A percentile compares a stretch with the other conserved stretches of the same genome.
phyloP scores from a whole-genome alignment of 345 rosid genomes.

The Lagerstroemia speciosa region DNA sequence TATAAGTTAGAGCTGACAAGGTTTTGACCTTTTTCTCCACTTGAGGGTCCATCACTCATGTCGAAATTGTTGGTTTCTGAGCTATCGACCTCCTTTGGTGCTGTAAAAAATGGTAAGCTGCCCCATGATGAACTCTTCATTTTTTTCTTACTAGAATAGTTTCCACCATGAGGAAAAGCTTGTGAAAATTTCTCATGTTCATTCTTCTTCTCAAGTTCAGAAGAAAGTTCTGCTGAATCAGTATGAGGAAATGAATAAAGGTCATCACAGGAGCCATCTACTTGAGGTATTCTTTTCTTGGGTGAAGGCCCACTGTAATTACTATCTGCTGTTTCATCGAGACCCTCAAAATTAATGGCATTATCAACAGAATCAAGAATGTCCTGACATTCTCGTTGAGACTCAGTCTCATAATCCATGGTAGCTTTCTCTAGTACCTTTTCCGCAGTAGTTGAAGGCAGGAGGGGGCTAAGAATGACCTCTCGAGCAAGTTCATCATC shows the following conservation, averaged over 20 bases:
- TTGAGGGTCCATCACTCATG: slow-evolving; percentile 16
- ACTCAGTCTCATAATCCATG: slow-evolving; percentile 66
- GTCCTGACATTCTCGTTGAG: slow-evolving; percentile 92
- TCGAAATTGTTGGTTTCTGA: slow-evolving; percentile 17
- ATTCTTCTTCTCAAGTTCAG: slow-evolving; percentile 26
- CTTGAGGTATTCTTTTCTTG: slow-evolving; percentile 31
- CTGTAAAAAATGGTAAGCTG: slow-evolving; percentile 42
- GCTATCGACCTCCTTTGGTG: slow-evolving; percentile 25
- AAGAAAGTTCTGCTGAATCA: slow-evolving; percentile 29
- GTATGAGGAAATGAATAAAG: slow-evolving; percentile 21
- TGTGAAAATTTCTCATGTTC: slow-evolving; percentile 23
- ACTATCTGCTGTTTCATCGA: slow-evolving; percentile 25
- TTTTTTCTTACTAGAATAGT: slow-evolving; percentile 25
- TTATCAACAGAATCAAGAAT: slow-evolving; percentile 86
- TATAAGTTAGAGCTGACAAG: slow-evolving; percentile 9
- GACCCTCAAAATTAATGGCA: slow-evolving; percentile 28
- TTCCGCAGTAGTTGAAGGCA: slow-evolving; percentile 58
- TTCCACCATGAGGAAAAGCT: slow-evolving; percentile 19
- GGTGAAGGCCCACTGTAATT: slow-evolving; percentile 24
- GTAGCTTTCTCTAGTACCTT: slow-evolving; percentile 73
- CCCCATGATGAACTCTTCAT: slow-evolving; percentile 49
- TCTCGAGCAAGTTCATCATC: slow-evolving; percentile 88
- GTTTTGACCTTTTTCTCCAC: slow-evolving; percentile 21
- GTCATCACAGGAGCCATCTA: slow-evolving; percentile 44
- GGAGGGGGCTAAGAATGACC: slow-evolving; percentile 66